A percentile compares a stretch with the other conserved stretches of the same genome.
Conservation (phyloP, 2,329 filamentous ascomycete species). For the Neofusicoccum ribis region DNA sequence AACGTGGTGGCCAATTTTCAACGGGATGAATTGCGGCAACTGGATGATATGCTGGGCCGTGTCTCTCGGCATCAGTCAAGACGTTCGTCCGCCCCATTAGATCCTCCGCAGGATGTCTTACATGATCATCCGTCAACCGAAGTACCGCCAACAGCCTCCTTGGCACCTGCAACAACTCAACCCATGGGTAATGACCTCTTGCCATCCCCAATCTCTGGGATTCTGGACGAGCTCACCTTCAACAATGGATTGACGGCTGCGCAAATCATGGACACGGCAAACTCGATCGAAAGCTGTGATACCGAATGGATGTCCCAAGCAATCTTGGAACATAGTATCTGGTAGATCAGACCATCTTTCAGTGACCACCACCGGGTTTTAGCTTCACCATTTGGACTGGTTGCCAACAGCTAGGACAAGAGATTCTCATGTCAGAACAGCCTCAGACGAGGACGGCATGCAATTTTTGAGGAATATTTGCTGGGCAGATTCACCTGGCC, state of each 20-base stretch:
- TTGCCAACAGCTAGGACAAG: too few species aligned
- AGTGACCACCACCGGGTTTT: background rate
- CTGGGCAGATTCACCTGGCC: too few species aligned
- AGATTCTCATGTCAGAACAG: too few species aligned
- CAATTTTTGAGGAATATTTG: too few species aligned
- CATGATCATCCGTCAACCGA: conserved; percentile 22
- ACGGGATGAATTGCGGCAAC: conserved; percentile 48
- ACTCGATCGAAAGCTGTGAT: conserved; percentile 47
- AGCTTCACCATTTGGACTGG: too few species aligned
- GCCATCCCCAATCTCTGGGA: conserved; percentile 25
- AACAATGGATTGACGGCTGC: conserved; percentile 45
- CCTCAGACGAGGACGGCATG: too few species aligned
- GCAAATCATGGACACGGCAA: conserved; percentile 51
- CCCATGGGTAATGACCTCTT: conserved; percentile 22
- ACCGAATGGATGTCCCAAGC: conserved; percentile 52
- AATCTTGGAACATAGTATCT: conserved; percentile 48
- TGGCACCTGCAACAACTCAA: conserved; percentile 17
- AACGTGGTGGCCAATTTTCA: conserved; percentile 50
- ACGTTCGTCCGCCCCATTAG: background rate
- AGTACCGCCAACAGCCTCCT: background rate
- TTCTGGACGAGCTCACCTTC: conserved; percentile 27
- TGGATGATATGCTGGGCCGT: conserved; percentile 43
- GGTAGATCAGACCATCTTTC: conserved; percentile 30
- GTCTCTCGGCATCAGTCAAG: background rate
- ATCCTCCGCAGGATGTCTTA: conserved; percentile 2